Base-by-base conservation (phyloP, 2,329 filamentous ascomycete genomes). In the Fusarium foetens region DNA sequence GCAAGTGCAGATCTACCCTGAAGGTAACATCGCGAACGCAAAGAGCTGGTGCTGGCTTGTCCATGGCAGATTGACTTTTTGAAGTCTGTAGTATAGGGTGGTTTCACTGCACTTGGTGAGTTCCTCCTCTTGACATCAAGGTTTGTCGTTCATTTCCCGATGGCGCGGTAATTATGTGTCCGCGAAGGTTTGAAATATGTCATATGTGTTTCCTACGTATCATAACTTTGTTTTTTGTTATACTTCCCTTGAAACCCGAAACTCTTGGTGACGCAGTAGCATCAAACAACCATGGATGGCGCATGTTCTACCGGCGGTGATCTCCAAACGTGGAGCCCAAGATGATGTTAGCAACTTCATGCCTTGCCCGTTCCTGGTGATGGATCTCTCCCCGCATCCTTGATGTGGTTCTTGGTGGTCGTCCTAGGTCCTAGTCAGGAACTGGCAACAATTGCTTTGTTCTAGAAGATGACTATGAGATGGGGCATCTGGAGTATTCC, bases 401-500 rank as follows among this genome's bases (percentile, higher is more conserved):
- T 63, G 65, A 60, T 65, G 62, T 68, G 70, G 70, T 54, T 73
- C 65, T 68, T 55, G 46, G 48, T 70, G 41, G 55, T 68, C 45
- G 38, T 71, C 66, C 69, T 48, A 33, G n/a, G 51, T 59, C 36
- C 63, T 77, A 77, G 75, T 73, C 75, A 77, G 75, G 75, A 66
- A 76, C 74, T 65, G 70, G 59, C 52, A 59, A 75, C 51, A 70
- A 64, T 58, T 67, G 54, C 66, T 62, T 61, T 54, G 45, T 74
- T 77, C 74, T 70, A 77, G 70, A 77, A 75, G 63, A 73, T 72
- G 60, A 57, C 55, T 48, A 68, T 75, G 72, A 60, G 49, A 77
- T 73, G 75, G 75, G 74, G 74, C 74, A 76, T 76, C 72, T 76
- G 74, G 75, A 77, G 75, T 65, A 63, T 64, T 72, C 68, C 75